Evolutionary conservation across 1,284 basidiomycete genomes (phyloP), one percentile per base, ranked within the genome.

Genomic region (Moniliella sp.): DNA sequence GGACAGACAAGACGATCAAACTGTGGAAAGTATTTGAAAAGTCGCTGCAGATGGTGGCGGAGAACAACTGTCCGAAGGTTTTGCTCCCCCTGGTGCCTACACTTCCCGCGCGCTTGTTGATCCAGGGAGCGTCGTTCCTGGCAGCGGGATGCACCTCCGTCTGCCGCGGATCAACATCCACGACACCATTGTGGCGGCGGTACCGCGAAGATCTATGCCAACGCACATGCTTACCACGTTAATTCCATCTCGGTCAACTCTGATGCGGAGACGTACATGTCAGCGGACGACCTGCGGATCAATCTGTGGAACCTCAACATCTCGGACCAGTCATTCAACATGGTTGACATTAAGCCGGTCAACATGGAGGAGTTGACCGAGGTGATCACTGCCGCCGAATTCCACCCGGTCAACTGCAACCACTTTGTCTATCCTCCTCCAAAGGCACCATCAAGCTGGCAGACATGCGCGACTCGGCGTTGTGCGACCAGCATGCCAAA

Each of bases 281-380:
- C 81, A 34, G 88, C 91, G 17, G 91, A 97, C 58, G 91, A 99
- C 65, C 68, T 99, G 34, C 71, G 88, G 40, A 74, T 97, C 65
- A 94, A 97, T 63, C 69, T 99, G 15, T 99, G 91, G 91, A 97
- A 99, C 62, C 67, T 99, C 45, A 79, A 83, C 61, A 94, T 94
- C 62, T 84, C 79, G 49, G 88, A 99, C 66, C 86, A 93, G 64
- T 93, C 84, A 64, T 99, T 99, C 65, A 99, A 99, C 66, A 94
- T 99, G 57, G 86, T 99, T 45, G 91, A 99, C 64, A 97, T 99
- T 71, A n/a, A n/a, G 63, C 91, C 91, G 0, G 76, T 83, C 55
- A 97, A 97, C 65, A 97, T 99, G 91, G 91, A 99, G 60, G 91
- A 99, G 63, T 69, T 99, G 34, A 97, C 91, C 10, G 91, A 99